Percentiles rank a stretch among this genome's conserved stretches.
Conservation (phyloP, 2,329 filamentous ascomycete genomes). For the Magnaporthales sp. region DNA sequence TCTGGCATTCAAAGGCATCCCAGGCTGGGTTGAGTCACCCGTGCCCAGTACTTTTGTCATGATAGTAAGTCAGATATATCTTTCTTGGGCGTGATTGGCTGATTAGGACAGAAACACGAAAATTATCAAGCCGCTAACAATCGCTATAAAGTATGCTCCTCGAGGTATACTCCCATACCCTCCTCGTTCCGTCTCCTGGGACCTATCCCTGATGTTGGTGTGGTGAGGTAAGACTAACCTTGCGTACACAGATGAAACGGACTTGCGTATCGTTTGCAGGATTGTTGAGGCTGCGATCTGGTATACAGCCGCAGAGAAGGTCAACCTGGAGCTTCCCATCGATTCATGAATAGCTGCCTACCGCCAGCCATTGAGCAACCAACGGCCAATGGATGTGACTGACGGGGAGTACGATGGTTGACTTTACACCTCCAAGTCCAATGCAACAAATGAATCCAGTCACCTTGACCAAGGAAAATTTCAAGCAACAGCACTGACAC, state of each 20-base stretch:
- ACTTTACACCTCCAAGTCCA: not conserved
- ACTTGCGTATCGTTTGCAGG: constrained; percentile 56
- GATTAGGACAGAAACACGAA: not conserved
- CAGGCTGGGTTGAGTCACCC: constrained; percentile 53
- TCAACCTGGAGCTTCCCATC: constrained; percentile 18
- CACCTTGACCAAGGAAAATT: not conserved
- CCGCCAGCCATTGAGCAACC: not conserved
- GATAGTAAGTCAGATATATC: constrained; percentile 30
- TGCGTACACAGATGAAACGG: constrained; percentile 40
- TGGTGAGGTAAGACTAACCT: constrained; percentile 7
- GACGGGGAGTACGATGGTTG: not conserved
- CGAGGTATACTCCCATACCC: constrained; percentile 31
- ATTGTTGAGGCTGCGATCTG: constrained; percentile 70
- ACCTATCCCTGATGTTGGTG: not conserved
- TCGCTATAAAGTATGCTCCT: constrained; percentile 52
- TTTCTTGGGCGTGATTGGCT: not conserved
- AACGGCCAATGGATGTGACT: not conserved
- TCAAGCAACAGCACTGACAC: not conserved
- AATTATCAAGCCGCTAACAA: not conserved
- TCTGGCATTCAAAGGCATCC: constrained; percentile 45
- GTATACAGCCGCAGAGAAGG: constrained; percentile 44
- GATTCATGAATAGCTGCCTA: not conserved
- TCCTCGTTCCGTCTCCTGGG: not conserved
- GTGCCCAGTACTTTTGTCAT: constrained; percentile 70
- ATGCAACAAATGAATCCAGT: not conserved